Percentiles rank a stretch among this genome's conserved stretches.
phyloP scores from a whole-genome alignment of 208 protist genomes.

The Trypanosoma theileri region DNA sequence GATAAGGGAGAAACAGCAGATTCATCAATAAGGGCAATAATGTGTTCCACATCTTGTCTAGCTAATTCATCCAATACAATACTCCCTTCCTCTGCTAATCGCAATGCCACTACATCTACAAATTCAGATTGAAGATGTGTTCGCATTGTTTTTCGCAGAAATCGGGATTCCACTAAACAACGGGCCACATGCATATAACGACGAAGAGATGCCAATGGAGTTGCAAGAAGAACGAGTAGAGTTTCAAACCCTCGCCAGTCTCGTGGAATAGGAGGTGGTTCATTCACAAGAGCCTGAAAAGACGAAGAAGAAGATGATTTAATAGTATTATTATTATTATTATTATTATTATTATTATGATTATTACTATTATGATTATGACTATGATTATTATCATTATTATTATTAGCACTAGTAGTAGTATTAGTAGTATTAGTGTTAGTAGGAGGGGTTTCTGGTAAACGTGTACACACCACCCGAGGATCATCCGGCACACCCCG shows the following conservation, averaged over 20 bases:
- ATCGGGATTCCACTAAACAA: constrained; percentile 62
- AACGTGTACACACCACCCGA: constrained; percentile 30
- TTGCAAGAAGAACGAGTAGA: constrained; percentile 63
- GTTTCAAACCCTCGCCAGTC: constrained; percentile 77
- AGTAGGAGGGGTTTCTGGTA: constrained; percentile 30
- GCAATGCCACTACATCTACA: constrained; percentile 40
- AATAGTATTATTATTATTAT: background rate
- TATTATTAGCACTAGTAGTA: background rate
- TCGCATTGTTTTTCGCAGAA: constrained; percentile 33
- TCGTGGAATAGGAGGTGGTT: constrained; percentile 43
- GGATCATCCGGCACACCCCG: constrained; percentile 46
- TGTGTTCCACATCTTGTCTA: constrained; percentile 50
- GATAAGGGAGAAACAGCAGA: background rate
- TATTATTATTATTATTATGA: background rate
- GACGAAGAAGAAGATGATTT: background rate
- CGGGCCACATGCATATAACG: constrained; percentile 71
- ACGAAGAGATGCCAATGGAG: constrained; percentile 61
- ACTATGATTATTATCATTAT: background rate
- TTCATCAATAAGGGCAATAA: constrained; percentile 63
- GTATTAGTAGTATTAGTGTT: background rate
- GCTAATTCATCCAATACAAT: constrained; percentile 64
- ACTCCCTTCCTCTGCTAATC: constrained; percentile 50
- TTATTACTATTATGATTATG: too few relatives aligned
- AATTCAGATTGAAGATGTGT: constrained; percentile 49
- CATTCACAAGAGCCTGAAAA: background rate